These are phyloP conservation scores for Apiospora arundinis DNA, from an alignment of 2,329 filamentous ascomycete genomes.

Conservation along the genomic window DNA sequence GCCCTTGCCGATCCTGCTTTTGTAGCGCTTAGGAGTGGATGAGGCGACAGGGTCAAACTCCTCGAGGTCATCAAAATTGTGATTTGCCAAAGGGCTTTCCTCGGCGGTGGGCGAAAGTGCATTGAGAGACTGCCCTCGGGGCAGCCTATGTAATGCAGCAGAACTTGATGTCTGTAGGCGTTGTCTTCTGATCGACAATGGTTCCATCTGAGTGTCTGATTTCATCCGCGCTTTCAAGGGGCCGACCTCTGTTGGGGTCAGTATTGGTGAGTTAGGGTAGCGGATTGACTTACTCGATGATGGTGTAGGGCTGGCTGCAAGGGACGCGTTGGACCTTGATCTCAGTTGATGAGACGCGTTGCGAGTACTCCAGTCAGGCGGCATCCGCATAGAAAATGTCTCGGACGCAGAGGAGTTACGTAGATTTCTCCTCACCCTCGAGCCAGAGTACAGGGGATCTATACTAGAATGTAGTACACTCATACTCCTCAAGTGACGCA, in stretches of 20 bases:
- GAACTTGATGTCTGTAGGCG: constrained; percentile 30
- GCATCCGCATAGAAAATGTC: constrained; percentile 45
- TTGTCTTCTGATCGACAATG: constrained; percentile 27
- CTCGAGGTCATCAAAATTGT: not conserved
- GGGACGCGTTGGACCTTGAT: constrained; percentile 42
- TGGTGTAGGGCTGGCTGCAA: constrained; percentile 44
- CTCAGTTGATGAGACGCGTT: constrained; percentile 27
- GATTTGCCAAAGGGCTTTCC: constrained; percentile 31
- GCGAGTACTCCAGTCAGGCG: constrained; percentile 43
- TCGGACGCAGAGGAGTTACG: constrained; percentile 51
- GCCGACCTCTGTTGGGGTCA: constrained; percentile 27
- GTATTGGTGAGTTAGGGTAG: not conserved
- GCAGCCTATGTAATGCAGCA: constrained; percentile 25
- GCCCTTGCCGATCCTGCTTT: not conserved
- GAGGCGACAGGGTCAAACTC: constrained; percentile 3
- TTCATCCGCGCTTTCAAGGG: constrained; percentile 20
- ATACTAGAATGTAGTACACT: constrained; percentile 39
- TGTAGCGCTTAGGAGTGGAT: not conserved
- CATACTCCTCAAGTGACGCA: constrained; percentile 63
- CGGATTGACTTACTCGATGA: constrained; percentile 33
- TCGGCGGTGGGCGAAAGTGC: constrained; percentile 40
- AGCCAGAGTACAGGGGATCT: constrained; percentile 22
- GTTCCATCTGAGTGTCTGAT: constrained; percentile 21
- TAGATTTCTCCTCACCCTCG: constrained; percentile 26
- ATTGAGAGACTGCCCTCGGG: constrained; percentile 28